Evolutionary conservation across 805 yeast genomes (phyloP), one percentile per base, ranked within the genome.

Genomic region (Kuraishia molischiana): DNA sequence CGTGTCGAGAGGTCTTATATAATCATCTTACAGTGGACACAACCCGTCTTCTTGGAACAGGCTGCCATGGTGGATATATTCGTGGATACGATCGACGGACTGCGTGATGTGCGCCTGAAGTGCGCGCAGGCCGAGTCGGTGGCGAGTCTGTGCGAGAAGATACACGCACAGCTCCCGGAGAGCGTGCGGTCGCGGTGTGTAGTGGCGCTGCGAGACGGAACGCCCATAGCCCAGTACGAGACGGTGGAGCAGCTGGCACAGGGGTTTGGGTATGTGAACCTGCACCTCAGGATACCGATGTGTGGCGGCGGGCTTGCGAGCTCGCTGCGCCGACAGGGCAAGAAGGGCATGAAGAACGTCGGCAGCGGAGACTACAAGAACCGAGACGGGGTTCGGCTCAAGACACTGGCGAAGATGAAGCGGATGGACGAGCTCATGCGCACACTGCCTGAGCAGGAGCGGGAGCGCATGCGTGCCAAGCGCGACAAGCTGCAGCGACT

Each of bases 291-390:
- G 15, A 41, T 57, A 0, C 52, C 62, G 10, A 39, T 67, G 24
- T 59, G 69, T 40, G 75, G 76, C 5, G 76, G 76, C 18, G 76
- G 74, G 2, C 64, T 69, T 46, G 74, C 73, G 1, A 52, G 62
- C 14, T 49, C 59, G 44, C 48, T 69, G 37, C 58, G 62, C 29
- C 62, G 63, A 3, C 62, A 60, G 38, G 72, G 67, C 3, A 43
- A 46, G 38, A 46, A 46, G 32, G 45, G 44, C 13, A 51, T 41
- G 36, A 48, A 50, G 11, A 28, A 28, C 17, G 6, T 14, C 17
- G 44, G 39, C n/a, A 45, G 40, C 10, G 46, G 44, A 31, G 45
- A 48, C 5, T 64, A 54, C 38, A 54, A 62, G 30, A 65, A 64
- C 0, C 44, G 67, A 22, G 67, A 65, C 38, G 73, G 73, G 3